Evolutionary conservation across 495 filamentous ascomycete genomes (phyloP).

Genomic region (Lepraria neglecta): DNA sequence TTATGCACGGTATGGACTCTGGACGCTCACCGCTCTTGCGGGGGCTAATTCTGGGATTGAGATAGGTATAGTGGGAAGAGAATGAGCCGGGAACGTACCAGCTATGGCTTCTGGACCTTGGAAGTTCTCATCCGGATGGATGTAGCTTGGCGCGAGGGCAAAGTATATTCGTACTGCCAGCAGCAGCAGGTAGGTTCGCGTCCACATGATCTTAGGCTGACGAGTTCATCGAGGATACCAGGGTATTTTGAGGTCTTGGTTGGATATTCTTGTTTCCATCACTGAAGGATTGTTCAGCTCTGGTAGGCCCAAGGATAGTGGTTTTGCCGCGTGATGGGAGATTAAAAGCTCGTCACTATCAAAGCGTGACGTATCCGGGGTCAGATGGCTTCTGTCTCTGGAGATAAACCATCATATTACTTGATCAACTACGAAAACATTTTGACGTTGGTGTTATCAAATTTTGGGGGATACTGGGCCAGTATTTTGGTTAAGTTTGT

Average conservation of each 20-base stretch:
- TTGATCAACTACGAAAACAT: too few species aligned
- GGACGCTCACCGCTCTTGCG: constrained; percentile 12
- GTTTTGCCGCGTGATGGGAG: constrained; percentile 4
- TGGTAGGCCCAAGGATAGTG: neutral
- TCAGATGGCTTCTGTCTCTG: too few species aligned
- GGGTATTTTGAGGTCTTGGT: neutral
- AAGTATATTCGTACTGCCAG: constrained; percentile 87
- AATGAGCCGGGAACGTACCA: constrained; percentile 51
- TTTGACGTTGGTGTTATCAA: too few species aligned
- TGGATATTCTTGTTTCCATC: neutral
- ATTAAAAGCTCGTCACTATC: constrained; percentile 3
- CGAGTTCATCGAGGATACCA: constrained; percentile 1
- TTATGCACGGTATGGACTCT: neutral
- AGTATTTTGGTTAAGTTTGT: too few species aligned
- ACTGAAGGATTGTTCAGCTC: neutral
- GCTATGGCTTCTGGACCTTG: constrained; percentile 96
- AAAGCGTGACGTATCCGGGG: too few species aligned
- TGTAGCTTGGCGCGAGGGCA: constrained; percentile 87
- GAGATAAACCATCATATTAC: too few species aligned
- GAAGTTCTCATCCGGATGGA: constrained; percentile 98
- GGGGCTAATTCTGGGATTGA: neutral
- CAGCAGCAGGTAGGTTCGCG: constrained; percentile 79
- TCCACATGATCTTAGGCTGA: constrained; percentile 65
- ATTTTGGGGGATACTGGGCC: too few species aligned
- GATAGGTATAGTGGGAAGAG: neutral